A percentile compares a stretch with the other conserved stretches of the same genome.
phyloP scores from a whole-genome alignment of 768 basidiomycete genomes.

The Polyporus arcularius region DNA sequence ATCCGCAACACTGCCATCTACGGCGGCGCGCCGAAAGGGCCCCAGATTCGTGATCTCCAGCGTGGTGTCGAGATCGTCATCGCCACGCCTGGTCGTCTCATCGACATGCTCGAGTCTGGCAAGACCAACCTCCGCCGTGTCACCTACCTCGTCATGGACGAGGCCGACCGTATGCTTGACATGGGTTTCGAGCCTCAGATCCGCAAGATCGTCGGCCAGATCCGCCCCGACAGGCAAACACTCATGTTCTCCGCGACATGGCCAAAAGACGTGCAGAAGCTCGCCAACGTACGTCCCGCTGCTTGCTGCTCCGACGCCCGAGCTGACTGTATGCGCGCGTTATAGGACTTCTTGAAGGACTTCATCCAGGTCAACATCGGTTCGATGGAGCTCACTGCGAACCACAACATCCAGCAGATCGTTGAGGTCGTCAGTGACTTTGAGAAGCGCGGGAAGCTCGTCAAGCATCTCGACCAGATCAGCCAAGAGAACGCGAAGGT shows the following conservation, averaged over 20 bases:
- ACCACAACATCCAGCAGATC: constrained; percentile 95
- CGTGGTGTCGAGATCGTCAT: constrained; percentile 98
- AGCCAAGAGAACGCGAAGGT: constrained; percentile 97
- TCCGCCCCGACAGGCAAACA: constrained; percentile 97
- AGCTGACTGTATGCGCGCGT: constrained; percentile 5
- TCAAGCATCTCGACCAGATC: constrained; percentile 97
- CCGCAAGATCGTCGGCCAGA: constrained; percentile 95
- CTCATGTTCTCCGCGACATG: constrained; percentile 99
- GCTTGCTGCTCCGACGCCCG: neutral
- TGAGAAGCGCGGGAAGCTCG: constrained; percentile 94
- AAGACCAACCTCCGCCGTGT: constrained; percentile 96
- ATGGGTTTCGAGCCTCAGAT: constrained; percentile 99
- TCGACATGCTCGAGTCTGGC: constrained; percentile 96
- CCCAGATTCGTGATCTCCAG: constrained; percentile 96
- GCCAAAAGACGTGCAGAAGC: constrained; percentile 99
- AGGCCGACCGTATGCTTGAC: constrained; percentile 99
- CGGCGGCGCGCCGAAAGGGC: constrained; percentile 98
- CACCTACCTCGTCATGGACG: constrained; percentile 98
- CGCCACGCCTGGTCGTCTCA: constrained; percentile 99
- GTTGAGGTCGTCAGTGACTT: constrained; percentile 97
- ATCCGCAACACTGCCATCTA: constrained; percentile 99
- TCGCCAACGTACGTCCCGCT: constrained; percentile 68
- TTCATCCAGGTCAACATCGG: constrained; percentile 99
- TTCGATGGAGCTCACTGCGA: constrained; percentile 97
- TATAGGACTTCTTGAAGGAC: constrained; percentile 90